Percentiles rank a stretch among this genome's conserved stretches.
phyloP scores from a whole-genome alignment of 352 stramenopile species.

The Thalassiosira mediterranea region DNA sequence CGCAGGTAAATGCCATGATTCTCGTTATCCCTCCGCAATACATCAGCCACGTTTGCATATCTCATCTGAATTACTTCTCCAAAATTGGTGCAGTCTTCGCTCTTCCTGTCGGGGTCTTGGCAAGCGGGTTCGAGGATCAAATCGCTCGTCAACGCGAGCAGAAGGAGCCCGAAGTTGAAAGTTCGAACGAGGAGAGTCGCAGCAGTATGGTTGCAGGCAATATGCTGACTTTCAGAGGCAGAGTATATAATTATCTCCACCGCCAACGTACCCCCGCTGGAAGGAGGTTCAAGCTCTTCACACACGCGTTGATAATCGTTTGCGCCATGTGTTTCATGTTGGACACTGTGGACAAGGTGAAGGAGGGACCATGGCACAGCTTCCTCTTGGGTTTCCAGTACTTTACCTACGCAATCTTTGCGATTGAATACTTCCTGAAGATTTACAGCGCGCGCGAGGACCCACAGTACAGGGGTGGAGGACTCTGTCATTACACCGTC shows the following conservation, averaged over 20 bases:
- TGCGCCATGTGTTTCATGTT: constrained; percentile 71
- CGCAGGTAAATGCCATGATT: no score
- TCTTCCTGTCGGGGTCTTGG: constrained; percentile 83
- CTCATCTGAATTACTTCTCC: no score
- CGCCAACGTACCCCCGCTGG: constrained; percentile 26
- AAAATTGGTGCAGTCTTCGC: constrained; percentile 83
- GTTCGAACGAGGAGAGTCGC: neutral
- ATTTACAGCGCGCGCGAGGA: constrained; percentile 60
- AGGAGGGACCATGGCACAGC: constrained; percentile 7
- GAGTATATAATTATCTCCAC: constrained; percentile 73
- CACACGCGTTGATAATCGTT: constrained; percentile 63
- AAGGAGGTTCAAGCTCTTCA: constrained; percentile 52
- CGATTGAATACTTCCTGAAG: constrained; percentile 59
- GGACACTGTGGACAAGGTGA: constrained; percentile 43
- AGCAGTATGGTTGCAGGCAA: constrained; percentile 28
- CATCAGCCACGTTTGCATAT: no score
- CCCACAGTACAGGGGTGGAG: constrained; percentile 60
- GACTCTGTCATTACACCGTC: constrained; percentile 36
- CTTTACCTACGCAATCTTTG: constrained; percentile 61
- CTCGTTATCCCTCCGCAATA: no score
- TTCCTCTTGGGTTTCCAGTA: constrained; percentile 66
- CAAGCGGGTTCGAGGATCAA: constrained; percentile 82
- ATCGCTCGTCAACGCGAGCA: constrained; percentile 58
- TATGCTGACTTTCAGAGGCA: constrained; percentile 21
- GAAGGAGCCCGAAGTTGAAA: neutral